Percentiles rank a stretch among this genome's conserved stretches.
Evolutionary conservation across 306 rosid species (phyloP).

Genomic region (Lupinus albus): DNA sequence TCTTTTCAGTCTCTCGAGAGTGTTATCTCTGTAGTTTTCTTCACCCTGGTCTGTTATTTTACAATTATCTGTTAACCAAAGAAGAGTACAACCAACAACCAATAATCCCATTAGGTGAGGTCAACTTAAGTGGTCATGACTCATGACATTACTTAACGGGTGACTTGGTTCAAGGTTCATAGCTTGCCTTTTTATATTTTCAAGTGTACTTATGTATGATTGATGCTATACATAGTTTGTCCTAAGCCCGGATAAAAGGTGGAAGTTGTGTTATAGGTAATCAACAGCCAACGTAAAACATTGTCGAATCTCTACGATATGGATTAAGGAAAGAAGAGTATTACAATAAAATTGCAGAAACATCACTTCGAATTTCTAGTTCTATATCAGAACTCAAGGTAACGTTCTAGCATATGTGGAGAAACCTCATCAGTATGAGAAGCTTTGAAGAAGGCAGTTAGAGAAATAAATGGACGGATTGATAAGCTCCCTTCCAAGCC

Average conservation of each 20-base stretch:
- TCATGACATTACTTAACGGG: too few species aligned
- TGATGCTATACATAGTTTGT: too few species aligned
- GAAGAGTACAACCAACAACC: too few species aligned
- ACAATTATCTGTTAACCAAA: slow-evolving; percentile 8
- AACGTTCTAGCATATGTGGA: not conserved
- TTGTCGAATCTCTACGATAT: too few species aligned
- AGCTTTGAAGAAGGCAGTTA: not conserved
- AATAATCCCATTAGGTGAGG: too few species aligned
- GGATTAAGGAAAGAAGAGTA: not conserved
- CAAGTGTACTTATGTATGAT: too few species aligned
- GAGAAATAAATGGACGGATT: not conserved
- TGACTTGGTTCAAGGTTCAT: too few species aligned
- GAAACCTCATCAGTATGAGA: not conserved
- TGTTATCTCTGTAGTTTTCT: not conserved
- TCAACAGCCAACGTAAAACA: too few species aligned
- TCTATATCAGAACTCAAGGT: slow-evolving; percentile 1
- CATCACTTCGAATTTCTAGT: not conserved
- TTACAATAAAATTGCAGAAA: not conserved
- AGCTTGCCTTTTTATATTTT: too few species aligned
- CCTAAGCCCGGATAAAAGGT: too few species aligned
- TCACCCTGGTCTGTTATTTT: not conserved
- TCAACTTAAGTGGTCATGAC: too few species aligned
- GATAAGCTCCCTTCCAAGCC: not conserved
- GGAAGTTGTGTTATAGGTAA: too few species aligned
- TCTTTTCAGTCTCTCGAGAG: slow-evolving; percentile 3